Base-by-base conservation (phyloP, 2,329 filamentous ascomycete species). In the Tothia fuscella region DNA sequence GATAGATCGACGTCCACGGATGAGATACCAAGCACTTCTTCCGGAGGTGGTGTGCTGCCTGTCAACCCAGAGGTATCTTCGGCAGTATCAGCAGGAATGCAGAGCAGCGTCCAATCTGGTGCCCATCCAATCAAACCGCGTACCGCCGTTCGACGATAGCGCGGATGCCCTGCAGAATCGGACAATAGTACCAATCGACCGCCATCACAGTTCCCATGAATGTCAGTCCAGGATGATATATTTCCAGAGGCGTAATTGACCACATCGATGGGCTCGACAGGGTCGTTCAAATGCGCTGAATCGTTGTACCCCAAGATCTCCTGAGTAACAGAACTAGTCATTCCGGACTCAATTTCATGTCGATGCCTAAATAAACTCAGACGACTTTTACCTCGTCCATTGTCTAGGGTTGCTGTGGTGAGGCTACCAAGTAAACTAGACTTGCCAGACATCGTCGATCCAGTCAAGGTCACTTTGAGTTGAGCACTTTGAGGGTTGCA, bases 51-150 rank as follows among this genome's bases (percentile, higher is more conserved):
- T 0, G 69, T 71, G 43, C 66, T 64, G 5, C 64, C 64, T 21
- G 53, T 51, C 45, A 55, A 61, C 3, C 57, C 55, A n/a, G 55
- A 50, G 31, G 57, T 53, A 36, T 63, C 59, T 34, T 80, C 76
- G 9, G 71, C 68, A 48, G 82, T 81, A 53, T 91, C 82, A 26
- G 85, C 86, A 35, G 86, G 78, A 47, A 96, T 77, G 50, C 93
- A 95, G 2, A 96, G 70, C 17, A 94, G 60, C 1, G 84, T 87
- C 80, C 91, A 98, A 56, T 96, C 87, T 6, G 91, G 91, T 28
- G 84, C 83, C 88, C 91, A 96, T 34, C 88, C 91, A 48, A 98
- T 73, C n/a, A 98, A 68, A 1, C 88, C 87, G 46, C 89, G 76
- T 41, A 96, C 68, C 2, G 86, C 89, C 5, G 89, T 96, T 43